Conservation (phyloP, 495 filamentous ascomycete species). For the Lasiosphaeria miniovina region DNA sequence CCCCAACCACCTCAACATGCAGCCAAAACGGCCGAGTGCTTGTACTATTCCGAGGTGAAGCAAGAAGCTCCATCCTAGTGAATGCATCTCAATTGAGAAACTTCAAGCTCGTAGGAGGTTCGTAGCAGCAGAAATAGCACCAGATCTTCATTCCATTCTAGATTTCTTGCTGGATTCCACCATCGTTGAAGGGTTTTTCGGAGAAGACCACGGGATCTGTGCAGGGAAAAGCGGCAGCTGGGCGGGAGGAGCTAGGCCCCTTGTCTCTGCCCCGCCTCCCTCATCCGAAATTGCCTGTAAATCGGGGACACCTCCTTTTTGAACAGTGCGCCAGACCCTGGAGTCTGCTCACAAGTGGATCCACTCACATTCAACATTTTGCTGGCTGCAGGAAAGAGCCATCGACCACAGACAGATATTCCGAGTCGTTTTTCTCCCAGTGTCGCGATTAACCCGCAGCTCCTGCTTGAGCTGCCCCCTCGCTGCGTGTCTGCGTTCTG, state of each 20-base stretch:
- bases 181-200: not conserved
- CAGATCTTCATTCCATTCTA: not conserved
- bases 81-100: no score
- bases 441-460: not conserved
- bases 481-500: not conserved
- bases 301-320: not conserved
- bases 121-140: no score
- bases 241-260: constrained; percentile 3
- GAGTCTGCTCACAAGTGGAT: not conserved
- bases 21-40: no score
- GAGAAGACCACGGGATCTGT: not conserved
- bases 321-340: not conserved
- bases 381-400: constrained; percentile 4
- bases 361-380: constrained; percentile 5
- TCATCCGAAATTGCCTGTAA: constrained; percentile 1
- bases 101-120: no score
- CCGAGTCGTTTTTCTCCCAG: constrained; percentile 1
- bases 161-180: not conserved
- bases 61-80: no score
- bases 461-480: not conserved
- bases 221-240: not conserved
- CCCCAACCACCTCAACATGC: no score
- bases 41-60: no score
- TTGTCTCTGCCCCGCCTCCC: not conserved
- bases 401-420: not conserved